phyloP scores from a whole-genome alignment of 2,329 filamentous ascomycete genomes.

The Hymenoscyphus linearis region DNA sequence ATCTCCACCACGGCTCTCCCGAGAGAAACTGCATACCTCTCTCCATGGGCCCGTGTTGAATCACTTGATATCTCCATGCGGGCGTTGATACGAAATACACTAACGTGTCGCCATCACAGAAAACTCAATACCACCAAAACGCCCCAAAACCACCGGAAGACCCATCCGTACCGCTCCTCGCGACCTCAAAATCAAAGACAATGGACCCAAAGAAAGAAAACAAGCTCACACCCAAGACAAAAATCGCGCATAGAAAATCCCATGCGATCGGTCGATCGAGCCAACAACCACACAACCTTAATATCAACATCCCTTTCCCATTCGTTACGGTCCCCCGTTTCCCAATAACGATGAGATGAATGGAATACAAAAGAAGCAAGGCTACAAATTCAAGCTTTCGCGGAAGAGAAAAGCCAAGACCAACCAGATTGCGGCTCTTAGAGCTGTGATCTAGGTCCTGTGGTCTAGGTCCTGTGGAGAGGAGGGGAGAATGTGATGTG shows the following conservation, averaged over 20 bases:
- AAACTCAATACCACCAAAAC: no score
- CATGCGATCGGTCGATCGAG: background rate
- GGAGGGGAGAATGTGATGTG: no score
- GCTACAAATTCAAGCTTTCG: background rate
- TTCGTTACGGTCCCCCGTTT: background rate
- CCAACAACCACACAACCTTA: background rate
- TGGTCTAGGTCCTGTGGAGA: background rate
- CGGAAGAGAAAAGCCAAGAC: background rate
- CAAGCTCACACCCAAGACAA: background rate
- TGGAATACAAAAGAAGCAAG: background rate
- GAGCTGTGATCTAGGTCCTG: background rate
- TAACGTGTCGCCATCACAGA: no score
- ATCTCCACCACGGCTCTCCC: no score
- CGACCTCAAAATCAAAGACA: background rate
- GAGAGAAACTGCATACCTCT: no score
- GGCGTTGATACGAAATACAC: no score
- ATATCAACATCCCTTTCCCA: background rate
- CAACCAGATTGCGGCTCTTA: background rate
- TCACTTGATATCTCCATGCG: no score
- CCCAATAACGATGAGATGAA: background rate
- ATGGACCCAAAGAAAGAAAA: background rate
- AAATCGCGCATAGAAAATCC: background rate
- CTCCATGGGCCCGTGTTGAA: no score
- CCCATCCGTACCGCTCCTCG: background rate
- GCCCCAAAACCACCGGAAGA: background rate